phyloP scores from a whole-genome alignment of 148 eudicot species.

The Rheum nobile region DNA sequence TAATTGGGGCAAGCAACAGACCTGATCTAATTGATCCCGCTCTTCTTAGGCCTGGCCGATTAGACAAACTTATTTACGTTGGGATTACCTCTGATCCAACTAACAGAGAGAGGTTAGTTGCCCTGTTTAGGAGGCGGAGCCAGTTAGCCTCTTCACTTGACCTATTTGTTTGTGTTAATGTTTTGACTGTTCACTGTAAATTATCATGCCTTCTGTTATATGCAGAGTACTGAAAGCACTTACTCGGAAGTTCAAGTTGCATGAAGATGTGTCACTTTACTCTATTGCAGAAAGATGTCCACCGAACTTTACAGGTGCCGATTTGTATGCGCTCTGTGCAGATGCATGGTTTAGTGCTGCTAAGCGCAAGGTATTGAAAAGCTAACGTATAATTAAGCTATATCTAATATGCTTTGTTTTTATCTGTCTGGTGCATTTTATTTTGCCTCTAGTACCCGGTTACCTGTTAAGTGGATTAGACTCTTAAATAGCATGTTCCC shows the following conservation, averaged over 20 bases:
- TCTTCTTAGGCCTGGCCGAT: conserved; percentile 94
- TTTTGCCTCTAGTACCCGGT: neutral
- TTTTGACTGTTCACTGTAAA: neutral
- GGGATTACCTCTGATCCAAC: conserved; percentile 86
- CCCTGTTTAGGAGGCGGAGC: neutral
- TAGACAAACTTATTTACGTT: conserved; percentile 93
- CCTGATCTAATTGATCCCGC: conserved; percentile 98
- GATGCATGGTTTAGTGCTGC: conserved; percentile 99
- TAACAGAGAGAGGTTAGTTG: conserved; percentile 72
- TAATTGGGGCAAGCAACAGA: conserved; percentile 96
- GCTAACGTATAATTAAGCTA: neutral
- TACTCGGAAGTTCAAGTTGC: conserved; percentile 79
- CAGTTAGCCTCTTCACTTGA: neutral
- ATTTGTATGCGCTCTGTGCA: conserved; percentile 97
- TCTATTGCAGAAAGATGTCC: conserved; percentile 86
- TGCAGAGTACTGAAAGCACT: conserved; percentile 82
- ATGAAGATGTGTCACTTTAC: conserved; percentile 70
- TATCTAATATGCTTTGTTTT: neutral
- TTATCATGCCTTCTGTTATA: neutral
- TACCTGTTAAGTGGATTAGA: neutral
- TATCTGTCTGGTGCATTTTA: neutral
- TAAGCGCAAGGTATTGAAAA: conserved; percentile 57
- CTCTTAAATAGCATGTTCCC: neutral
- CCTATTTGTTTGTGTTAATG: neutral
- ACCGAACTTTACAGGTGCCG: conserved; percentile 93